These are phyloP conservation scores for Xeromyces bisporus DNA, from an alignment of 495 filamentous ascomycete genomes.

Conservation along the genomic window DNA sequence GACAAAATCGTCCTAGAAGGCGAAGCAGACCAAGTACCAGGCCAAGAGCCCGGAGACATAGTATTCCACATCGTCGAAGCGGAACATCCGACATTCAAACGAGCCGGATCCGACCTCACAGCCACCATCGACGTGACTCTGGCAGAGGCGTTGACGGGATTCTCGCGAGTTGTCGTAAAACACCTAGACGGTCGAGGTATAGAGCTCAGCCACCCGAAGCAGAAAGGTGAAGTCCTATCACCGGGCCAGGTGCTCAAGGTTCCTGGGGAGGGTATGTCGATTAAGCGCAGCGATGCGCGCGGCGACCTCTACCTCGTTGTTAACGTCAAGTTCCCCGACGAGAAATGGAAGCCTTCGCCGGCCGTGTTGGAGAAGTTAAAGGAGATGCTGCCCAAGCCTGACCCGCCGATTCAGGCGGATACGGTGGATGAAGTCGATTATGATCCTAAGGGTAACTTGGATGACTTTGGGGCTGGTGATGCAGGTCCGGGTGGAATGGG, in stretches of 20 bases:
- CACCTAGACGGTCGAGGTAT: slow-evolving; percentile 93
- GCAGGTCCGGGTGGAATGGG: slow-evolving; percentile 51
- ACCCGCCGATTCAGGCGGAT: slow-evolving; percentile 42
- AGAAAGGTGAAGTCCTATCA: slow-evolving; percentile 54
- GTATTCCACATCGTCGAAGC: slow-evolving; percentile 73
- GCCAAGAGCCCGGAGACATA: slow-evolving; percentile 82
- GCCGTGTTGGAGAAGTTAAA: slow-evolving; percentile 46
- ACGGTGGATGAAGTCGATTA: slow-evolving; percentile 76
- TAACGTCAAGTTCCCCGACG: slow-evolving; percentile 75
- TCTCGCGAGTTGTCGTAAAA: slow-evolving; percentile 76
- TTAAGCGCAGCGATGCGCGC: slow-evolving; percentile 63
- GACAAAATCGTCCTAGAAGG: slow-evolving; percentile 82
- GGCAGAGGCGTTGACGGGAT: slow-evolving; percentile 71
- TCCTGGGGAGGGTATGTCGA: slow-evolving; percentile 80
- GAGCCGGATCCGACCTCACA: slow-evolving; percentile 68
- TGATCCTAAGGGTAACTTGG: slow-evolving; percentile 61
- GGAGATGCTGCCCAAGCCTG: slow-evolving; percentile 55
- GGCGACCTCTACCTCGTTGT: slow-evolving; percentile 81
- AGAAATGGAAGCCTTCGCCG: slow-evolving; percentile 61
- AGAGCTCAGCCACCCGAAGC: slow-evolving; percentile 48
- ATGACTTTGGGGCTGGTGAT: slow-evolving; percentile 59
- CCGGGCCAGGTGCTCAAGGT: slow-evolving; percentile 76
- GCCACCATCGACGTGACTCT: slow-evolving; percentile 66
- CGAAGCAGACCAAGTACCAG: slow-evolving; percentile 87
- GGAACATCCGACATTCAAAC: slow-evolving; percentile 60